These are phyloP conservation scores for Phytopythium boreale DNA, from an alignment of 352 stramenopile genomes.

Conservation along the genomic window DNA sequence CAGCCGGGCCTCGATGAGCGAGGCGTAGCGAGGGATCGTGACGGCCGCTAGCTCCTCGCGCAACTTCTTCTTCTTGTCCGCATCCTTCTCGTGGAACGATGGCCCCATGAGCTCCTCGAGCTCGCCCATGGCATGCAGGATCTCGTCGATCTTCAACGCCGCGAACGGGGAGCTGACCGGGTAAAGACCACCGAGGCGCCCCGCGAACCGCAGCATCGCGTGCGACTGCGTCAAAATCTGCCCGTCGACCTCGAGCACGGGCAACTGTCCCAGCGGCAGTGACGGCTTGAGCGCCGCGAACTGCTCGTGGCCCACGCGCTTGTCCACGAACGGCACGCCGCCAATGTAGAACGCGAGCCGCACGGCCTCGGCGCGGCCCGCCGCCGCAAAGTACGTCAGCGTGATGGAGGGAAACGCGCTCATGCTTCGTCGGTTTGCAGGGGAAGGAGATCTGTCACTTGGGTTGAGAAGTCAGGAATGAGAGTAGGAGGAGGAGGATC, in stretches of 20 bases:
- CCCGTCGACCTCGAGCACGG: slow-evolving; percentile 52
- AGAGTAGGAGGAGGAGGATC: background rate
- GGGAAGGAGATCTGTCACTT: slow-evolving; percentile 1
- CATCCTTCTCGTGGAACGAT: slow-evolving; percentile 27
- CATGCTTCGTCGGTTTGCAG: slow-evolving; percentile 16
- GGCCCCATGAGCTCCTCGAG: slow-evolving; percentile 24
- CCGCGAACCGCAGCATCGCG: slow-evolving; percentile 66
- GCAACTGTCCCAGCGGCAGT: slow-evolving; percentile 48
- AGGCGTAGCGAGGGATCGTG: slow-evolving; percentile 26
- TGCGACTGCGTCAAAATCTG: slow-evolving; percentile 51
- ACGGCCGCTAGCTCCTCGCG: slow-evolving; percentile 23
- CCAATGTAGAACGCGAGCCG: slow-evolving; percentile 57
- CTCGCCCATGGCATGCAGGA: slow-evolving; percentile 37
- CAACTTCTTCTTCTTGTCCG: slow-evolving; percentile 31
- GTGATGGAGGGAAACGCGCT: slow-evolving; percentile 32
- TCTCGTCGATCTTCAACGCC: slow-evolving; percentile 52
- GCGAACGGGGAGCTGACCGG: slow-evolving; percentile 29
- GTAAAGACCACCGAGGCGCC: slow-evolving; percentile 55
- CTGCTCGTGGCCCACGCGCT: slow-evolving; percentile 29
- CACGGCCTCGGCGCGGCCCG: slow-evolving; percentile 35
- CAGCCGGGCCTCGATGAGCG: slow-evolving; percentile 27
- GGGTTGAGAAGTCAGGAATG: background rate
- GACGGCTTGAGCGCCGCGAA: slow-evolving; percentile 34
- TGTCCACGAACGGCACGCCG: slow-evolving; percentile 54
- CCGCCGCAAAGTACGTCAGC: slow-evolving; percentile 55